Evolutionary conservation across 805 yeast species (phyloP).

Genomic region (Kluyveromyces starmeri): DNA sequence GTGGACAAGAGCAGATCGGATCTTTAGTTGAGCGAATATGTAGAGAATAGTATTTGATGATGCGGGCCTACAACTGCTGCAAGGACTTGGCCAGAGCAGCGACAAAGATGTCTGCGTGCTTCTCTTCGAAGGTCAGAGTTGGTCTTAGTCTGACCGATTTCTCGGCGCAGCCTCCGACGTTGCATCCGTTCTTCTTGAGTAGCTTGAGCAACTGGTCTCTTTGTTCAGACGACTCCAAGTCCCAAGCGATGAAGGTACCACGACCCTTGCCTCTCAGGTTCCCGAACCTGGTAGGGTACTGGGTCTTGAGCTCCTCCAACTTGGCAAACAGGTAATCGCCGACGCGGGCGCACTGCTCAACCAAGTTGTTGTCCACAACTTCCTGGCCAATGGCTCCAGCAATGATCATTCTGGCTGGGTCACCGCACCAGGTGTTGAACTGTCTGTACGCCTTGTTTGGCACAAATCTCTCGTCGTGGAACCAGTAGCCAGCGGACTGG

Average conservation of each 20-base stretch:
- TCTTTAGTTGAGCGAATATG: too few relatives aligned
- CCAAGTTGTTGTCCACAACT: slow-evolving; percentile 39
- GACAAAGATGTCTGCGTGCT: slow-evolving; percentile 51
- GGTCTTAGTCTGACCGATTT: slow-evolving; percentile 55
- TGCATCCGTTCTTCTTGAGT: slow-evolving; percentile 46
- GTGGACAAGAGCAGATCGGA: too few relatives aligned
- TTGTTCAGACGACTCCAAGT: slow-evolving; percentile 33
- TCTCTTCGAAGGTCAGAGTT: slow-evolving; percentile 48
- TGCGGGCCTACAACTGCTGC: slow-evolving; percentile 14
- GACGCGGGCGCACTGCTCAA: slow-evolving; percentile 39
- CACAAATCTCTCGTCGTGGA: slow-evolving; percentile 47
- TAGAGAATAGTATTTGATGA: too few relatives aligned
- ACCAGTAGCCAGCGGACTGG: slow-evolving; percentile 67
- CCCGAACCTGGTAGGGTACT: slow-evolving; percentile 34
- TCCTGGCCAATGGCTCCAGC: slow-evolving; percentile 55
- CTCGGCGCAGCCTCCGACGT: slow-evolving; percentile 64
- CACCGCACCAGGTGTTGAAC: slow-evolving; percentile 76
- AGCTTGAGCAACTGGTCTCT: slow-evolving; percentile 40
- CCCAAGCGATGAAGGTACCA: slow-evolving; percentile 64
- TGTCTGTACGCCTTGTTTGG: slow-evolving; percentile 59
- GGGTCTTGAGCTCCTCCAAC: slow-evolving; percentile 30
- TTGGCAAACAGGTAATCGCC: slow-evolving; percentile 46
- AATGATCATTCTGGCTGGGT: slow-evolving; percentile 57
- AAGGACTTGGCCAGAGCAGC: slow-evolving; percentile 32
- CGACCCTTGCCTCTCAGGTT: slow-evolving; percentile 55